Conservation (phyloP, 2,329 filamentous ascomycete species). For the Clarireedia sp. region DNA sequence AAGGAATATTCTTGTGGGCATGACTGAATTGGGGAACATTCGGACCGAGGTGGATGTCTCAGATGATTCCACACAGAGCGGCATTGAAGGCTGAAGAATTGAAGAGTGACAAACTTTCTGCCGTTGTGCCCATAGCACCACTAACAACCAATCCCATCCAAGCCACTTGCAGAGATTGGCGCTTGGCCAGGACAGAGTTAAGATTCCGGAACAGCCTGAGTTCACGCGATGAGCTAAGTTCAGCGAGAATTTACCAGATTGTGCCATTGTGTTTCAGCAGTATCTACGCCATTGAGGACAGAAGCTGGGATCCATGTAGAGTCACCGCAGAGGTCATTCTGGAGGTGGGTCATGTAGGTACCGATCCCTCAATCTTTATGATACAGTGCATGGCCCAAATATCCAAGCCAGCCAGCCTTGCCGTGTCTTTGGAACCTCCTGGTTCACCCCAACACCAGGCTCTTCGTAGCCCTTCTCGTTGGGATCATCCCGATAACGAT, state of each 20-base stretch:
- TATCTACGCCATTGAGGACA: not conserved
- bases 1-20: slow-evolving; percentile 7
- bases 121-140: not conserved
- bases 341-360: not conserved
- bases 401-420: slow-evolving; percentile 11
- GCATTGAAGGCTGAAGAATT: not conserved
- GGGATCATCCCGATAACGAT: slow-evolving; percentile 19
- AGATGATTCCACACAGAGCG: not conserved
- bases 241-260: no score
- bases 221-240: no score
- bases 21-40: not conserved
- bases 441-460: not conserved
- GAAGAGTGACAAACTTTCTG: not conserved
- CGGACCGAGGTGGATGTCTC: slow-evolving; percentile 9
- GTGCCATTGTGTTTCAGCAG: not conserved
- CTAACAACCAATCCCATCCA: not conserved
- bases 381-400: slow-evolving; percentile 7
- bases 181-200: no score
- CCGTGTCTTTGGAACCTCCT: not conserved
- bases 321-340: not conserved
- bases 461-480: not conserved
- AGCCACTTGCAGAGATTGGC: no score
- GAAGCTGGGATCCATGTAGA: slow-evolving; percentile 2
- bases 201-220: no score
- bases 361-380: slow-evolving; percentile 2